Conservation (phyloP, 2,329 filamentous ascomycete genomes). For the Raffaelea ambrosiae region DNA sequence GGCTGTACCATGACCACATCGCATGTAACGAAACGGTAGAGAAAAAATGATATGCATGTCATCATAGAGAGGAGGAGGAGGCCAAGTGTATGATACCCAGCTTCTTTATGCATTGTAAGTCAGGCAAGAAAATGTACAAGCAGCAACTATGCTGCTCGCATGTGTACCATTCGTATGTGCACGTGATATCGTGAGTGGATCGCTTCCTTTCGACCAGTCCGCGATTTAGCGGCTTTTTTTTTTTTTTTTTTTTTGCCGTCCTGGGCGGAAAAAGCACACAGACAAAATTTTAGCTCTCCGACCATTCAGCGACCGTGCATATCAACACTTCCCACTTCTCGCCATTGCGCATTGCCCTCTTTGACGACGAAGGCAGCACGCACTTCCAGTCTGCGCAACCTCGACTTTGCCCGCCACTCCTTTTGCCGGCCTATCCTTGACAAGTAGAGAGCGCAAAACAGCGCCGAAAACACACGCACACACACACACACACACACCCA, state of each 20-base stretch:
- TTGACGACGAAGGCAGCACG: neutral
- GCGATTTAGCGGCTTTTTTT: neutral
- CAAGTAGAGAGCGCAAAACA: no score
- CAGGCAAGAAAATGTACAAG: no score
- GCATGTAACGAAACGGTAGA: no score
- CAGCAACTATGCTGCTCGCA: no score
- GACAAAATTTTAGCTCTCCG: slow-evolving; percentile 6
- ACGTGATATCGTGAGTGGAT: neutral
- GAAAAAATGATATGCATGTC: no score
- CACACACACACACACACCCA: neutral
- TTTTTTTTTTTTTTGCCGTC: neutral
- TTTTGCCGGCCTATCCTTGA: no score
- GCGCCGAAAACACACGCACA: neutral
- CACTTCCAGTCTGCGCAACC: no score
- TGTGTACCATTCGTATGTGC: no score
- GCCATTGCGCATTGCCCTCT: neutral
- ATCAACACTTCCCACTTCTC: neutral
- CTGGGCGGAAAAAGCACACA: neutral
- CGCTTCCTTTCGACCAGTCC: no score
- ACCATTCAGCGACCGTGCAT: neutral
- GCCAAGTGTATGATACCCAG: neutral
- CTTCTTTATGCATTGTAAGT: neutral
- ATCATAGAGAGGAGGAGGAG: no score
- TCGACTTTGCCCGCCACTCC: no score
- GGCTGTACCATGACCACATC: no score